Base-by-base conservation (phyloP, 2,329 filamentous ascomycete genomes). In the Phialophora macrospora region DNA sequence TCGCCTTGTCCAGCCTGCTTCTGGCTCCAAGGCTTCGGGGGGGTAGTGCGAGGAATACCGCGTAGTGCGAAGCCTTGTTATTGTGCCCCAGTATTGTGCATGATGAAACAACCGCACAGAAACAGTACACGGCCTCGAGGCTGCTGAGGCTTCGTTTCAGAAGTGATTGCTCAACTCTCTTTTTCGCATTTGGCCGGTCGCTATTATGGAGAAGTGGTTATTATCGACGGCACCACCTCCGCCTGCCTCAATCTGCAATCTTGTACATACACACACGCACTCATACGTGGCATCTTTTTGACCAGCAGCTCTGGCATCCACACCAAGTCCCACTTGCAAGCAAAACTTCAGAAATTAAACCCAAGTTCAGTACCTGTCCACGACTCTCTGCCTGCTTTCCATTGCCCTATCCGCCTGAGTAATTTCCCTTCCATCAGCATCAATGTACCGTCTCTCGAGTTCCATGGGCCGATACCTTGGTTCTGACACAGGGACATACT, bases 401-500 rank as follows among this genome's bases (percentile, higher is more conserved):
- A 70, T 61, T 4, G 65, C 20, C 30, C 60, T 63, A 12, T 64
- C 57, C 62, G 67, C 20, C 6, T 60, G 52, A 14, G 68, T 65
- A 26, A 71, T 62, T 32, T 71, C 70, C 30, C 71, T 54, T 28
- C 66, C 70, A 49, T 71, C 68, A n/a, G 55, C 62, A 57, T 71
- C 68, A 26, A 69, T 51, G 28, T 69, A 70, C 48, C 71, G 63
- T 54, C 62, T 58, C 28, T 67, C 66, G 32, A 65, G 68, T 59
- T 72, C 71, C 60, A 68, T 62, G 22, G 66, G 63, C 12, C 68
- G 70, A 55, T 71, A 72, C 34, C 70, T 57, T 32, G 70, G 62
- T 56, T 70, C 63, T 57, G 69, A 68, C 17, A 61, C 41, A 52
- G 71, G 65, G 20, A 65, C 38, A 32, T 72, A 72, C 32, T 68